Percentiles rank a stretch among this genome's conserved stretches.
Conservation (phyloP, 176 grass and related monocot genomes). For the Pontederia crassipes region DNA sequence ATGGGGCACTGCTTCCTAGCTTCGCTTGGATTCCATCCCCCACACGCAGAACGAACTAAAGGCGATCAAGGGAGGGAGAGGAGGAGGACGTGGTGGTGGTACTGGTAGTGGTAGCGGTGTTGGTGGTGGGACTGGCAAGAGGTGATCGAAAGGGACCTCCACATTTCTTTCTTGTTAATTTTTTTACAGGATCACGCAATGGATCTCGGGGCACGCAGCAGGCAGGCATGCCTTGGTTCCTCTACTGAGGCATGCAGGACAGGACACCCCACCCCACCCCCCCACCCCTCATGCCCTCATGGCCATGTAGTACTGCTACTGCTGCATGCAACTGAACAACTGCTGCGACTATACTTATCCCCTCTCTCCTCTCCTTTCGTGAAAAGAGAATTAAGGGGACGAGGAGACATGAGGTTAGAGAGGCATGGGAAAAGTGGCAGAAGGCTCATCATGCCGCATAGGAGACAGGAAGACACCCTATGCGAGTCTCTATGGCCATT, state of each 20-base stretch:
- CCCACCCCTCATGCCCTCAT: too few species aligned
- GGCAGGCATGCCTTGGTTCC: slow-evolving; percentile 3
- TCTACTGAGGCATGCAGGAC: not conserved
- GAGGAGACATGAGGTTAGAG: not conserved
- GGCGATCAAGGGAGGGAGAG: not conserved
- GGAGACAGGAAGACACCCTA: slow-evolving; percentile 16
- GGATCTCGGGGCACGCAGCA: not conserved
- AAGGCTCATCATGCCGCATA: slow-evolving; percentile 10
- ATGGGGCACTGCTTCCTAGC: not conserved
- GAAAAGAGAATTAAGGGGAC: not conserved
- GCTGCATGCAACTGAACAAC: not conserved
- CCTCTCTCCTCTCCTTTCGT: not conserved
- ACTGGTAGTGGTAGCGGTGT: not conserved
- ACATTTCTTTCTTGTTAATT: not conserved
- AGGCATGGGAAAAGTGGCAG: slow-evolving; percentile 3
- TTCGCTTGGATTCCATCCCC: not conserved
- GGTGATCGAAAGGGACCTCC: slow-evolving; percentile 10
- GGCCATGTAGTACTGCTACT: too few species aligned
- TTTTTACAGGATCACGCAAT: slow-evolving; percentile 15
- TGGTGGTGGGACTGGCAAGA: not conserved
- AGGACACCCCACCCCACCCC: not conserved
- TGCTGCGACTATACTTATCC: not conserved
- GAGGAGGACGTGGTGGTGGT: not conserved
- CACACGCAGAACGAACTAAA: slow-evolving; percentile 2
- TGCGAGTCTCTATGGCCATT: slow-evolving; percentile 5